These are phyloP conservation scores for Diaporthe capsici DNA, from an alignment of 2,329 filamentous ascomycete genomes.

Conservation along the genomic window DNA sequence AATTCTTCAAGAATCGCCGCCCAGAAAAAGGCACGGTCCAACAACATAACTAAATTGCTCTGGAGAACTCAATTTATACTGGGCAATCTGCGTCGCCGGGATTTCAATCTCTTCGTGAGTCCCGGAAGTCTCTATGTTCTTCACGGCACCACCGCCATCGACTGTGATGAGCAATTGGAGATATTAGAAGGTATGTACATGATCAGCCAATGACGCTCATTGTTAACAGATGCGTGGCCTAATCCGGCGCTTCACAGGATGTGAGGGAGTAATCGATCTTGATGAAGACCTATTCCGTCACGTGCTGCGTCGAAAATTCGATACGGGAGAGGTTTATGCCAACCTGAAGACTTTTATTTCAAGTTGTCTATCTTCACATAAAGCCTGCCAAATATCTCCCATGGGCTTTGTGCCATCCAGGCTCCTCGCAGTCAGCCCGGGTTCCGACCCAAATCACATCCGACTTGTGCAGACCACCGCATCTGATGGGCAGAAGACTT, in stretches of 20 bases:
- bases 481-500: background rate
- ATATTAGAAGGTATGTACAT: background rate
- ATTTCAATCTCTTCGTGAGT: background rate
- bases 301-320: background rate
- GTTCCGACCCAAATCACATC: background rate
- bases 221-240: background rate
- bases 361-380: background rate
- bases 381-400: background rate
- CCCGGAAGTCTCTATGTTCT: background rate
- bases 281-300: background rate
- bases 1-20: background rate
- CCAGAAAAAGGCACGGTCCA: background rate
- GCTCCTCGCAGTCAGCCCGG: background rate
- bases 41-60: background rate
- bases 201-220: rapidly evolving
- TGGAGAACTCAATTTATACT: background rate
- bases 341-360: background rate
- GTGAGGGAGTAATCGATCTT: background rate
- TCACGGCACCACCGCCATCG: background rate
- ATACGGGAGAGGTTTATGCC: background rate
- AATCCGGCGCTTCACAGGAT: background rate
- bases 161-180: background rate
- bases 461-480: background rate
- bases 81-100: background rate
- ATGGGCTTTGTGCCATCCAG: background rate